phyloP scores from a whole-genome alignment of 805 yeast species.

The Ogataea polymorpha region DNA sequence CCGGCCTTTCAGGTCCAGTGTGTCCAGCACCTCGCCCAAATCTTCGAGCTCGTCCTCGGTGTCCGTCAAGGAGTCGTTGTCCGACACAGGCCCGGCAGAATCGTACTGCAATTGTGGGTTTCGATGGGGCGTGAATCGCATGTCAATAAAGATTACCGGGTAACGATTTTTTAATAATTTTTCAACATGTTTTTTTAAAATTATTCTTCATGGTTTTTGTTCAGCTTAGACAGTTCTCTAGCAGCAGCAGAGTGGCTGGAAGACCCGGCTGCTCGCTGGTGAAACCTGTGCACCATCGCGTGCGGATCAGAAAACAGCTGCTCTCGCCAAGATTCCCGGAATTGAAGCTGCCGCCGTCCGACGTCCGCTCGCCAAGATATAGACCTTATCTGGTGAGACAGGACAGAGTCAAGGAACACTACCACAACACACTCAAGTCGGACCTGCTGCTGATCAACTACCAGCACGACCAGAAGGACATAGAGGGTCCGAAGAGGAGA shows the following conservation, averaged over 20 bases:
- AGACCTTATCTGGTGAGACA: conserved; percentile 72
- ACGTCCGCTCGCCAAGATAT: conserved; percentile 75
- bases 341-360: conserved; percentile 62
- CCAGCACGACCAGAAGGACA: conserved; percentile 54
- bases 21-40: conserved; percentile 1
- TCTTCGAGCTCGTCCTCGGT: conserved; percentile 14
- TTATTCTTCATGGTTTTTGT: conserved; percentile 4
- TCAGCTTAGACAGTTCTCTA: conserved; percentile 25
- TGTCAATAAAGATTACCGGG: conserved; percentile 7
- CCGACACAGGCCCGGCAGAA: conserved; percentile 25
- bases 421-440: conserved; percentile 65
- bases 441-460: conserved; percentile 79
- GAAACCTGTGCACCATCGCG: conserved; percentile 88
- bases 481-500: conserved; percentile 69
- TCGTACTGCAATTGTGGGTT: conserved; percentile 19
- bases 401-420: conserved; percentile 79
- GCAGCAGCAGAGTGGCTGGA: conserved; percentile 31
- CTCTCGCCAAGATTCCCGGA: conserved; percentile 75
- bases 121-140: conserved; percentile 32
- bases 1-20: conserved; percentile 3
- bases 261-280: conserved; percentile 68
- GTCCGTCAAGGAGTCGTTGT: conserved; percentile 26
- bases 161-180: conserved; percentile 3
- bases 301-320: conserved; percentile 67
- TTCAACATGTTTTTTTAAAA: conserved; percentile 1